Conservation (phyloP, 495 filamentous ascomycete genomes). For the Ramalina intermedia region DNA sequence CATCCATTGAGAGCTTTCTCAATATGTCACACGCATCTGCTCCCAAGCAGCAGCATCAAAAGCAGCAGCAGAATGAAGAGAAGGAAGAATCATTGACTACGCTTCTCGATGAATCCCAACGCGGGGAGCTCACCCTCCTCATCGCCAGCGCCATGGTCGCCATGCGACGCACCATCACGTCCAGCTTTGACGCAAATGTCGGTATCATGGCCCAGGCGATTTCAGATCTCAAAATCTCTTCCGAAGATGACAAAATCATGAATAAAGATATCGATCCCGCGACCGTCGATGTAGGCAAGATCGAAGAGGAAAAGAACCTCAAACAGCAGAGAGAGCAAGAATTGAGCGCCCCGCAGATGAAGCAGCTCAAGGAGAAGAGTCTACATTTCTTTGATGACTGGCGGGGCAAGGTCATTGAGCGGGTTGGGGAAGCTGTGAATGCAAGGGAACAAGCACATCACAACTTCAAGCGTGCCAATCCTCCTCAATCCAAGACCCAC, state of each 20-base stretch:
- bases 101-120: conserved; percentile 33
- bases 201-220: neutral
- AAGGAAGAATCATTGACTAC: conserved; percentile 29
- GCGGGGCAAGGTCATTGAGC: conserved; percentile 43
- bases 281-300: conserved; percentile 13
- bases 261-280: conserved; percentile 15
- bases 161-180: conserved; percentile 29
- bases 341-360: conserved; percentile 16
- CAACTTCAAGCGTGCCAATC: neutral
- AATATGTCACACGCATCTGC: too few relatives aligned
- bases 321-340: conserved; percentile 17
- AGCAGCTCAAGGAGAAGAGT: conserved; percentile 24
- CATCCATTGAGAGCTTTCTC: too few relatives aligned
- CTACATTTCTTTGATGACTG: conserved; percentile 50
- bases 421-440: conserved; percentile 53
- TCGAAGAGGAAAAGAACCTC: conserved; percentile 16
- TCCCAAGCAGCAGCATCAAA: too few relatives aligned
- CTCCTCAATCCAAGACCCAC: neutral
- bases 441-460: conserved; percentile 23
- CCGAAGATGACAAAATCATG: conserved; percentile 15
- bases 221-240: neutral
- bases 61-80: conserved; percentile 20
- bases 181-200: conserved; percentile 24
- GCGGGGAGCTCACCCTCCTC: conserved; percentile 34
- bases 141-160: conserved; percentile 28